Conservation (phyloP, 768 basidiomycete species). For the Mycena olivaceomarginata region DNA sequence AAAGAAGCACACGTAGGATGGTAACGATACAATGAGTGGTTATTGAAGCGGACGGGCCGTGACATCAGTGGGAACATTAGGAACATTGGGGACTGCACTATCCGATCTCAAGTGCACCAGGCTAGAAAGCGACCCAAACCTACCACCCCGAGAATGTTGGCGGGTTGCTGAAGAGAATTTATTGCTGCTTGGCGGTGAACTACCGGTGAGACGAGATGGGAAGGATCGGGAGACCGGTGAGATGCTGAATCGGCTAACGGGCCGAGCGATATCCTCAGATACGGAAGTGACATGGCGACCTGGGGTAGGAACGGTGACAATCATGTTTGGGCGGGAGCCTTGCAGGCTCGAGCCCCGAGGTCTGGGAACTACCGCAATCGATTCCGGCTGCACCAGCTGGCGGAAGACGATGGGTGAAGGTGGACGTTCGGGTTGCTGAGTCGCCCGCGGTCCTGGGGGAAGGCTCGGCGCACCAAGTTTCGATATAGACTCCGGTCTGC, state of each 20-base stretch:
- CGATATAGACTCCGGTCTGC: neutral
- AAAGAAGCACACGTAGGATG: constrained; percentile 9
- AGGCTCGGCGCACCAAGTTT: neutral
- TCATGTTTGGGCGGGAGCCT: neutral
- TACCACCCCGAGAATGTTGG: neutral
- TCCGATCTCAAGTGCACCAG: constrained; percentile 24
- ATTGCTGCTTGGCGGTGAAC: constrained; percentile 10
- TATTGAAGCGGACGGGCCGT: neutral
- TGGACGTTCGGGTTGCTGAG: neutral
- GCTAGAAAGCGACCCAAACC: constrained; percentile 22
- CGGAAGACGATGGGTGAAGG: constrained; percentile 22
- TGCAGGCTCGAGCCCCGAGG: constrained; percentile 34
- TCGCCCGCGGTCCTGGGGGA: neutral
- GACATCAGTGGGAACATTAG: constrained; percentile 2
- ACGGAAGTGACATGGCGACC: constrained; percentile 25
- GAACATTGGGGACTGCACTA: constrained; percentile 12
- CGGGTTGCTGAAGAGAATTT: neutral
- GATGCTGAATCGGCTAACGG: constrained; percentile 41
- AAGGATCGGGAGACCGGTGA: constrained; percentile 39
- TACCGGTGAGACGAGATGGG: constrained; percentile 20
- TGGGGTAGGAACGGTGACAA: neutral
- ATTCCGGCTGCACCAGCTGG: neutral
- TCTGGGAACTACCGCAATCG: constrained; percentile 6
- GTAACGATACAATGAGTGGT: constrained; percentile 20
- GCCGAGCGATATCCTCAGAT: constrained; percentile 33